These are phyloP conservation scores for Ophiostoma perfectum DNA, from an alignment of 2,329 filamentous ascomycete species.

Conservation along the genomic window DNA sequence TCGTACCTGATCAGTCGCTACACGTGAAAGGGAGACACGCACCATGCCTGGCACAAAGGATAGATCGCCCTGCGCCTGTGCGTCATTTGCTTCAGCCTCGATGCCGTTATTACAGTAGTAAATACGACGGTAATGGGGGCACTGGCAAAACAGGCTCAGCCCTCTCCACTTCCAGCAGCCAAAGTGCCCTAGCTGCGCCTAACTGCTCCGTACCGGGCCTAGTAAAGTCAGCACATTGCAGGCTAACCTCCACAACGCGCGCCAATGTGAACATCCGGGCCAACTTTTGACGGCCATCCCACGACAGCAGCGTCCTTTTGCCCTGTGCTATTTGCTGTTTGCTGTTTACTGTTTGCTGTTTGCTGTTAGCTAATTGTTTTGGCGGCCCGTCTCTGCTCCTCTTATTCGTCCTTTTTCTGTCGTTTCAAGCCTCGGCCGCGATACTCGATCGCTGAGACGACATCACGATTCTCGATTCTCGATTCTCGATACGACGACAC, in stretches of 20 bases:
- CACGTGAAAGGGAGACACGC: not conserved
- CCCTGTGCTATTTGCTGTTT: not conserved
- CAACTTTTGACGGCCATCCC: constrained; percentile 10
- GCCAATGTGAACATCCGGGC: constrained; percentile 7
- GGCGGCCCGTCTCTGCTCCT: not conserved
- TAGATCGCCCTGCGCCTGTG: not conserved
- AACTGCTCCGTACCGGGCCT: not conserved
- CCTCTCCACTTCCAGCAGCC: not conserved
- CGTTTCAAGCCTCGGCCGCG: too few species aligned
- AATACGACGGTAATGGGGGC: too few species aligned
- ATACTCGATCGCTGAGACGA: not conserved
- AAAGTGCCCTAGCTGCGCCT: not conserved
- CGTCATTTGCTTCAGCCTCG: not conserved
- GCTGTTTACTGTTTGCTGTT: not conserved
- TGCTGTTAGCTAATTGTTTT: not conserved
- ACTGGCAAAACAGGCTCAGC: not conserved
- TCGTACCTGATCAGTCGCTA: not conserved
- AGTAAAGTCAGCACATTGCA: not conserved
- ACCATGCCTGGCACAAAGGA: not conserved
- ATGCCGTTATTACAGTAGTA: not conserved
- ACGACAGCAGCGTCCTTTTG: not conserved
- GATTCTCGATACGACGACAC: not conserved
- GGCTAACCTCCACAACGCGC: constrained; percentile 8
- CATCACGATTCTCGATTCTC: not conserved
- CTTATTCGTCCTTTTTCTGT: not conserved